Conservation (phyloP, 495 filamentous ascomycete species). For the Penicillium soppii region DNA sequence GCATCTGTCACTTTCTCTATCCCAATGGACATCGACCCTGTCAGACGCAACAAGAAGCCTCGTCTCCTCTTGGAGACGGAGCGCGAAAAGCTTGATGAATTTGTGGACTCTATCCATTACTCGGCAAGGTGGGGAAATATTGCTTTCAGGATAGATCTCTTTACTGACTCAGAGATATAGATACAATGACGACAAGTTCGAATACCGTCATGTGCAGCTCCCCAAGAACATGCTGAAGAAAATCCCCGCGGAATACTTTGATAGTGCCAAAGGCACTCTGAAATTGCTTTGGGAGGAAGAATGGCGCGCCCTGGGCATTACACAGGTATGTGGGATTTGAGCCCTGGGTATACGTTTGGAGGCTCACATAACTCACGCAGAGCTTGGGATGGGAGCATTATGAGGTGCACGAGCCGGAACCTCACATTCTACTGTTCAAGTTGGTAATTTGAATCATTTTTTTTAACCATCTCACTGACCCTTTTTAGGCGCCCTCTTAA, state of each 20-base stretch:
- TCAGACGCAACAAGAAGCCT: constrained; percentile 79
- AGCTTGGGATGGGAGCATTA: constrained; percentile 99
- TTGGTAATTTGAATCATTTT: constrained; percentile 43
- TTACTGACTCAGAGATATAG: constrained; percentile 38
- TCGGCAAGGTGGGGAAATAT: constrained; percentile 70
- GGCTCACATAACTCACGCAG: constrained; percentile 49
- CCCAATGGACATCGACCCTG: constrained; percentile 71
- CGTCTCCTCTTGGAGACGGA: constrained; percentile 79
- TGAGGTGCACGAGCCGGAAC: constrained; percentile 97
- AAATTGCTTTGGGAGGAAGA: constrained; percentile 98
- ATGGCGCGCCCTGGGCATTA: constrained; percentile 94
- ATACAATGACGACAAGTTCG: constrained; percentile 83
- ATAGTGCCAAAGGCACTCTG: constrained; percentile 82
- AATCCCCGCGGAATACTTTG: constrained; percentile 95
- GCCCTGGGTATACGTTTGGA: not conserved
- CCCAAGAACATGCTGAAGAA: constrained; percentile 97
- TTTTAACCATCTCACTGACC: constrained; percentile 10
- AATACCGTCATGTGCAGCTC: constrained; percentile 95
- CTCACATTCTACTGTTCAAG: constrained; percentile 98
- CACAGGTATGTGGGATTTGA: constrained; percentile 61
- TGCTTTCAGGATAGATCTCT: not conserved
- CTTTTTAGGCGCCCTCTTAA: constrained; percentile 73
- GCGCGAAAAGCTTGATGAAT: constrained; percentile 81
- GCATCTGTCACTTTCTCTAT: not conserved
- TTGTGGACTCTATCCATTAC: constrained; percentile 89